Evolutionary conservation across 768 basidiomycete genomes (phyloP).

Genomic region (Hortiboletus flavorubellus): DNA sequence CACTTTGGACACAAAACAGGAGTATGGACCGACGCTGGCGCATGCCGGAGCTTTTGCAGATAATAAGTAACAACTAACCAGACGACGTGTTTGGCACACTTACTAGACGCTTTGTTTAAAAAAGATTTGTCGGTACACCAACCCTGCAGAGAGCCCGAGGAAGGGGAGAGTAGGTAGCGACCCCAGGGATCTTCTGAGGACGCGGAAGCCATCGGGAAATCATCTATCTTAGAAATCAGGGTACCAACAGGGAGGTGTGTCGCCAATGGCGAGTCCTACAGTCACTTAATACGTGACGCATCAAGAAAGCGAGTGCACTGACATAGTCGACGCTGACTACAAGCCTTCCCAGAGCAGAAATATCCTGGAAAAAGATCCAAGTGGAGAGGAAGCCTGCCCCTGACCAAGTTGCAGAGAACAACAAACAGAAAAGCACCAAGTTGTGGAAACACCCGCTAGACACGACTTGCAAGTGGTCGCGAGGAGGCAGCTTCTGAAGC

Average conservation of each 20-base stretch:
- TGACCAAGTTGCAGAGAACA: constrained; percentile 37
- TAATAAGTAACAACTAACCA: background rate
- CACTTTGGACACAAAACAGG: constrained; percentile 45
- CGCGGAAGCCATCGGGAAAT: constrained; percentile 41
- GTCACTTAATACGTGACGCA: constrained; percentile 4
- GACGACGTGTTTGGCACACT: background rate
- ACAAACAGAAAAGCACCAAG: constrained; percentile 51
- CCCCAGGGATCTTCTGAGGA: constrained; percentile 42
- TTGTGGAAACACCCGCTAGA: constrained; percentile 82
- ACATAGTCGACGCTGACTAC: constrained; percentile 56
- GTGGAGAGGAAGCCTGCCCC: constrained; percentile 29
- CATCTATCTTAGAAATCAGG: constrained; percentile 65
- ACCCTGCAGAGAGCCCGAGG: constrained; percentile 34
- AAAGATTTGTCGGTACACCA: constrained; percentile 56
- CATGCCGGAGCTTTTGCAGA: constrained; percentile 9
- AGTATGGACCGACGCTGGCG: constrained; percentile 1
- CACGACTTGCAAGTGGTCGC: constrained; percentile 56
- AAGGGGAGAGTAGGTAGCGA: constrained; percentile 36
- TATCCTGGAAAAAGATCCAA: constrained; percentile 48
- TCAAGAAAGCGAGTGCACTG: constrained; percentile 21
- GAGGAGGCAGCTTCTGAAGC: constrained; percentile 36
- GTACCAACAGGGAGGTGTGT: constrained; percentile 53
- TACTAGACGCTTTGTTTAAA: constrained; percentile 26
- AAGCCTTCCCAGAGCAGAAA: constrained; percentile 48
- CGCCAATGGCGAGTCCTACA: constrained; percentile 60